Conservation (phyloP, 805 yeast species). For the Wickerhamomyces kurtzmanii region DNA sequence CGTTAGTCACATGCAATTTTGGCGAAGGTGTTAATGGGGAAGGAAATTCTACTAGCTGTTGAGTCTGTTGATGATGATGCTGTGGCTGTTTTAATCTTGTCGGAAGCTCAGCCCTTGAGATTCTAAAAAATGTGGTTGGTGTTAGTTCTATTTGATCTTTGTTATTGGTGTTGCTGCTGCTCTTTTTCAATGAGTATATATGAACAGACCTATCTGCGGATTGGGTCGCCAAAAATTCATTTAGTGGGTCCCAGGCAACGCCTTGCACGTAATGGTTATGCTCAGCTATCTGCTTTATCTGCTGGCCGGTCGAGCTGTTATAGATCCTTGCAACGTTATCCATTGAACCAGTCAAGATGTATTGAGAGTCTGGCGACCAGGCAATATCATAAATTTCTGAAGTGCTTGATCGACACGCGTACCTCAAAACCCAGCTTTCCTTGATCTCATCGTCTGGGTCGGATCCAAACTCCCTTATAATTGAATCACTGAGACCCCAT, state of each 20-base stretch:
- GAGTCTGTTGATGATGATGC: not conserved
- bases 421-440: slow-evolving; percentile 69
- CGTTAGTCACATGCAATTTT: too few relatives aligned
- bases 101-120: slow-evolving; percentile 52
- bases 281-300: slow-evolving; percentile 51
- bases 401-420: slow-evolving; percentile 46
- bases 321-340: slow-evolving; percentile 75
- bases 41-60: not conserved
- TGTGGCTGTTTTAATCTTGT: slow-evolving; percentile 8
- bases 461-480: slow-evolving; percentile 51
- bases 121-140: slow-evolving; percentile 35
- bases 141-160: slow-evolving; percentile 19
- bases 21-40: too few relatives aligned
- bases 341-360: slow-evolving; percentile 83
- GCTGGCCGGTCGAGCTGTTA: slow-evolving; percentile 43
- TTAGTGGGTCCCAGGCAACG: slow-evolving; percentile 87
- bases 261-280: slow-evolving; percentile 94
- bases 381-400: slow-evolving; percentile 84
- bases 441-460: slow-evolving; percentile 36
- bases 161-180: slow-evolving; percentile 1
- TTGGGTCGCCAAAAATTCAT: slow-evolving; percentile 73
- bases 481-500: slow-evolving; percentile 56
- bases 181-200: slow-evolving; percentile 41
- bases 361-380: slow-evolving; percentile 84
- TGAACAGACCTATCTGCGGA: slow-evolving; percentile 81